Evolutionary conservation across 75 land plant genomes (phyloP).

Genomic region (Ceratopteris richardii): DNA sequence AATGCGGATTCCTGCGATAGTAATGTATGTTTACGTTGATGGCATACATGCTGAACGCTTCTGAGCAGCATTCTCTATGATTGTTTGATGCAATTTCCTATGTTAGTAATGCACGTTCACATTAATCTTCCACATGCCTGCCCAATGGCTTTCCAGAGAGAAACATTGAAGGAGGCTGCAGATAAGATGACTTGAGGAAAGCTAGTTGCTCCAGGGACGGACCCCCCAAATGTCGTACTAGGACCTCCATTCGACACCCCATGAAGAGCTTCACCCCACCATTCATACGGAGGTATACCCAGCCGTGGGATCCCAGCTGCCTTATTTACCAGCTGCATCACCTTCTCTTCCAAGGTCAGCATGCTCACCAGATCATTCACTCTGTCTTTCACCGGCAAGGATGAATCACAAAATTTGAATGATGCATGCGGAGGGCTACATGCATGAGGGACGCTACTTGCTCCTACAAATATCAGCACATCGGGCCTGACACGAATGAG

Average conservation of each 20-base stretch:
- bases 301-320: conserved; percentile 65
- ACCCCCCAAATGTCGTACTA: conserved; percentile 49
- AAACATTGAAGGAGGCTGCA: conserved; percentile 84
- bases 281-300: conserved; percentile 59
- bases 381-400: conserved; percentile 24
- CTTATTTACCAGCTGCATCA: conserved; percentile 45
- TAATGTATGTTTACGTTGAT: no score
- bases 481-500: no score
- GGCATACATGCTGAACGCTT: no score
- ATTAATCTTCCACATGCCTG: no score
- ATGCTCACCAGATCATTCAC: conserved; percentile 53
- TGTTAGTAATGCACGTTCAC: no score
- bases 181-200: conserved; percentile 84
- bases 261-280: conserved; percentile 95
- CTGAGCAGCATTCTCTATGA: no score
- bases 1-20: no score
- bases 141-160: conserved; percentile 82
- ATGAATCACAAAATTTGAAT: conserved; percentile 49
- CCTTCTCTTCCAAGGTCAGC: conserved; percentile 69
- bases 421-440: no score
- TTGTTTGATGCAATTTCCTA: no score
- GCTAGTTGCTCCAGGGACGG: conserved; percentile 72
- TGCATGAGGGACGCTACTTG: no score
- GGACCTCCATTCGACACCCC: conserved; percentile 71
- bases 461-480: no score